Percentiles rank a stretch among this genome's conserved stretches.
Evolutionary conservation across 2,329 filamentous ascomycete species (phyloP).

Genomic region (Paraphaeosphaeria sporulosa): DNA sequence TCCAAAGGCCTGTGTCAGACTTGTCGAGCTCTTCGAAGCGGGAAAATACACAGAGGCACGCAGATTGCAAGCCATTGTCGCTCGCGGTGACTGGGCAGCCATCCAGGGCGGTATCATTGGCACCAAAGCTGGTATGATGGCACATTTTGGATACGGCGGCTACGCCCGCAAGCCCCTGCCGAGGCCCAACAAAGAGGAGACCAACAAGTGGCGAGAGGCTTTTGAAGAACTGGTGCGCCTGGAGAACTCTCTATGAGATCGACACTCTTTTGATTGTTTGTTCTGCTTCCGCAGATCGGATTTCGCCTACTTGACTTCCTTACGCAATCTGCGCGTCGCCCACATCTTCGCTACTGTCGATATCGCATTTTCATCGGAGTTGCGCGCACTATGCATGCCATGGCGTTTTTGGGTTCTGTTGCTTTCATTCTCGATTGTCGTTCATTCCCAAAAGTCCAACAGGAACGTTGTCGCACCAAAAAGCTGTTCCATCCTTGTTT

Average conservation of each 20-base stretch:
- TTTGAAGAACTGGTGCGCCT: conserved; percentile 56
- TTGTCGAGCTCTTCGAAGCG: conserved; percentile 67
- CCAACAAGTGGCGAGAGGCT: conserved; percentile 49
- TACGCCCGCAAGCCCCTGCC: conserved; percentile 65
- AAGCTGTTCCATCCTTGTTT: conserved; percentile 18
- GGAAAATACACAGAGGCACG: conserved; percentile 68
- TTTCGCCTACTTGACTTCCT: conserved; percentile 3
- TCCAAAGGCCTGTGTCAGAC: conserved; percentile 69
- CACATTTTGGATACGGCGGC: conserved; percentile 71
- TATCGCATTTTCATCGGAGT: conserved; percentile 37
- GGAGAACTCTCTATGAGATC: conserved; percentile 47
- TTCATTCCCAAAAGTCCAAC: conserved; percentile 19
- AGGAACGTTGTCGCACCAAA: conserved; percentile 25
- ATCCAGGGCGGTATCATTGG: conserved; percentile 74
- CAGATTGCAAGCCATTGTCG: conserved; percentile 70
- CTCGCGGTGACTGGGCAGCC: conserved; percentile 72
- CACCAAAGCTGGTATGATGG: conserved; percentile 70
- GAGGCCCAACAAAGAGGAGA: conserved; percentile 55
- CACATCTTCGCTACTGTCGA: conserved; percentile 11
- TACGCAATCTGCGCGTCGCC: background rate
- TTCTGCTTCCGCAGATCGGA: conserved; percentile 14
- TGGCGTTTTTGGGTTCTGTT: conserved; percentile 28
- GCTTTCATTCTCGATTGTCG: conserved; percentile 18
- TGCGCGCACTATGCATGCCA: conserved; percentile 32
- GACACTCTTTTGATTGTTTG: conserved; percentile 14